Base-by-base conservation (phyloP, 2,329 filamentous ascomycete species). In the Thielaviopsis euricoi region DNA sequence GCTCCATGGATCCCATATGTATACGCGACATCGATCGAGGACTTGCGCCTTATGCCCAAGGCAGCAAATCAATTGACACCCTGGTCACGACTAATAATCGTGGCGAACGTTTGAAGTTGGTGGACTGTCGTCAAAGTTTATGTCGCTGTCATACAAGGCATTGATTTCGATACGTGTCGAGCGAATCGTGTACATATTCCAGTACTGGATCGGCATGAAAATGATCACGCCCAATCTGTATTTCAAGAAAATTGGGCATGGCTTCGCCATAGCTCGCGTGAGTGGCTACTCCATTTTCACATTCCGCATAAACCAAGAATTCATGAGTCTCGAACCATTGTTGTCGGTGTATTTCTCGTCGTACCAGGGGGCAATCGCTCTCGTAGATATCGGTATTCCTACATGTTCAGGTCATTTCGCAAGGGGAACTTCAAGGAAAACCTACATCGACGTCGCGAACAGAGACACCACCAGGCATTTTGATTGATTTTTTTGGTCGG, bases 361-460 rank as follows among this genome's bases (percentile, higher is more conserved):
- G 49, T n/a, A 23, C 29, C n/a, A 58, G 33, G 56, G 56, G 48
- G 21, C 48, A n/a, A 52, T 52, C n/a, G 26, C 26, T 23, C 33
- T 53, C 51, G 37, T 29, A 48, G 50, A 52, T 43, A 43, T 43
- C 15, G n/a, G 52, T 26, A 48, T 46, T 54, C 48, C 37, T 52
- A 52, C 43, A 25, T 33, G 49, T 61, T 62, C 64, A 63, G 61
- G 64, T 62, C 59, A 57, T 59, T 53, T 21, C 29, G 21, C 22
- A 29, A 52, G 23, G 48, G 54, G 33, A 53, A 50, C 12, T 56
- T 56, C 52, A 55, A 54, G 50, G 52, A 40, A 61, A 62, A 82
- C 82, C 76, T 83, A 87, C 84, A 81, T 87, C 85, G 73, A 90
- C 86, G 78, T 90, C 87, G 77, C 86, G 86, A 76, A 91, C 87